These are phyloP conservation scores for Pachysolen tannophilus DNA, from an alignment of 805 yeast species.

Conservation along the genomic window DNA sequence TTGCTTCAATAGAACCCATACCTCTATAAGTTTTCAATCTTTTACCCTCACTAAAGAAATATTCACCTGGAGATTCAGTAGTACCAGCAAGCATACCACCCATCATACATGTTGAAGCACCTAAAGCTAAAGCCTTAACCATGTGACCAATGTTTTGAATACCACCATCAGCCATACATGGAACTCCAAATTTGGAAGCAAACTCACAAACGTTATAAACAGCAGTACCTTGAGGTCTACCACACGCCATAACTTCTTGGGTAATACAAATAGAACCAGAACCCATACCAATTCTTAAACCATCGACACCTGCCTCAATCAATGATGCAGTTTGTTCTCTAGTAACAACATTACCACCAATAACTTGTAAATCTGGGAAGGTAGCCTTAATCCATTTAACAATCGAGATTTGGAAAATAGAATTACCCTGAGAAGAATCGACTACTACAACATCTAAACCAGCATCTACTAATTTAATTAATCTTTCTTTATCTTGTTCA, in stretches of 20 bases:
- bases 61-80: constrained; percentile 96
- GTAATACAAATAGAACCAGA: constrained; percentile 99
- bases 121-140: constrained; percentile 91
- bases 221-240: constrained; percentile 99
- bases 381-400: constrained; percentile 81
- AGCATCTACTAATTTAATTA: constrained; percentile 79
- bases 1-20: constrained; percentile 99
- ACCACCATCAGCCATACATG: constrained; percentile 99
- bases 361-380: constrained; percentile 74
- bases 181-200: constrained; percentile 93
- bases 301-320: constrained; percentile 95
- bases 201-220: constrained; percentile 91
- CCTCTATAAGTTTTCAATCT: constrained; percentile 97
- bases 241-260: constrained; percentile 99
- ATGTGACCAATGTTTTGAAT: constrained; percentile 97
- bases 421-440: constrained; percentile 98
- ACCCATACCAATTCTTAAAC: constrained; percentile 99
- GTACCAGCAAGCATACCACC: constrained; percentile 99
- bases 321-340: constrained; percentile 97
- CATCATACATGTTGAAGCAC: constrained; percentile 98
- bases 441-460: constrained; percentile 94
- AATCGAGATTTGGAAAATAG: constrained; percentile 90
- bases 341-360: constrained; percentile 98
- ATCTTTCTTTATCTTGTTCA: constrained; percentile 80
- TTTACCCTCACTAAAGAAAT: constrained; percentile 96